phyloP scores from a whole-genome alignment of 192 early-diverging fungal species.

The Podochytrium sp. region DNA sequence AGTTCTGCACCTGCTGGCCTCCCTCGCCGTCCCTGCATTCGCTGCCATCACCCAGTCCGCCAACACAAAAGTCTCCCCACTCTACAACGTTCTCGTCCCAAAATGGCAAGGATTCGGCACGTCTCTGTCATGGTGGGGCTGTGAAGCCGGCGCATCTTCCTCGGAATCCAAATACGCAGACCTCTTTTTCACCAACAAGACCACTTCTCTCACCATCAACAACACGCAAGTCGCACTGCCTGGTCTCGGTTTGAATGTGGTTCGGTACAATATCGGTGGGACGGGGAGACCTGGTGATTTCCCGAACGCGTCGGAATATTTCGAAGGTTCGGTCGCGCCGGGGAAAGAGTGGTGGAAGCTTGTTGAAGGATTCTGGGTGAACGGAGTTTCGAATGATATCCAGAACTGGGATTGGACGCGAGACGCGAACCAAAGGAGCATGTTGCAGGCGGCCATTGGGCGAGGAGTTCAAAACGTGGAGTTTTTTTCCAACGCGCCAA shows the following conservation, averaged over 20 bases:
- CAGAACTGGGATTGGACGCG: slow-evolving; percentile 35
- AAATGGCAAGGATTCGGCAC: slow-evolving; percentile 33
- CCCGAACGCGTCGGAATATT: slow-evolving; percentile 6
- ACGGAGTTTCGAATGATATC: neutral
- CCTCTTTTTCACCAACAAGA: slow-evolving; percentile 30
- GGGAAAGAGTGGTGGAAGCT: slow-evolving; percentile 19
- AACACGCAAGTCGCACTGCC: neutral
- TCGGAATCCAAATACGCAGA: slow-evolving; percentile 23
- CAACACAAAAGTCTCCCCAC: neutral
- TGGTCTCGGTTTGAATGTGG: slow-evolving; percentile 25
- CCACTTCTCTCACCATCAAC: neutral
- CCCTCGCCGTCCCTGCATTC: no score
- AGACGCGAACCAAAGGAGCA: slow-evolving; percentile 26
- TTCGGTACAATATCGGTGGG: slow-evolving; percentile 36
- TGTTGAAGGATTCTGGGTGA: slow-evolving; percentile 13
- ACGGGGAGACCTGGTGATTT: slow-evolving; percentile 25
- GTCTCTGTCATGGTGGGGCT: slow-evolving; percentile 28
- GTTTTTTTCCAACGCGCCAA: slow-evolving; percentile 37
- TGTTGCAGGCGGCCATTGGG: slow-evolving; percentile 18
- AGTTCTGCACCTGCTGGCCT: no score
- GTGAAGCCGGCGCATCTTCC: slow-evolving; percentile 7
- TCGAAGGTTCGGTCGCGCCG: neutral
- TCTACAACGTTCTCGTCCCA: neutral
- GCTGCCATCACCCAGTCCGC: neutral
- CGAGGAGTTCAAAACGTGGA: slow-evolving; percentile 15